Evolutionary conservation across 306 rosid species (phyloP).

Genomic region (Cercis canadensis): DNA sequence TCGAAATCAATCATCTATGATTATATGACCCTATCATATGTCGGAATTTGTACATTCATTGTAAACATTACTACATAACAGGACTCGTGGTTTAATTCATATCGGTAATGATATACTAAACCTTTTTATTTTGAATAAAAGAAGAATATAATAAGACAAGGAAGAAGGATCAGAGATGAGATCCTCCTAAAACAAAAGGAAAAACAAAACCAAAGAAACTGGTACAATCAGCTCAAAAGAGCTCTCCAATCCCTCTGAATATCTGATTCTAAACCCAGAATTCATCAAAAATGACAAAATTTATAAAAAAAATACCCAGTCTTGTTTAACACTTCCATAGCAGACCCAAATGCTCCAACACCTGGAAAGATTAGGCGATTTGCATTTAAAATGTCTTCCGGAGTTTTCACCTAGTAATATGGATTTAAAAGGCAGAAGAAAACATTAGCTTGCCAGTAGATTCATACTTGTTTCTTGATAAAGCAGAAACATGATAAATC

Average conservation of each 20-base stretch:
- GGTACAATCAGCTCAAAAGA: too few relatives aligned
- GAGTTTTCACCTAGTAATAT: conserved; percentile 72
- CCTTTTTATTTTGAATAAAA: too few relatives aligned
- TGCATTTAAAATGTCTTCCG: conserved; percentile 84
- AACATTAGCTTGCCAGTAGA: not conserved
- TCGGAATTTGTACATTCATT: not conserved
- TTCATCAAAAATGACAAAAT: not conserved
- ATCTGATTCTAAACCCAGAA: conserved; percentile 3
- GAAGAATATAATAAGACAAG: too few relatives aligned
- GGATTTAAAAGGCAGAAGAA: not conserved
- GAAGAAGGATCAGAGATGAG: too few relatives aligned
- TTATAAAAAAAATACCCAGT: conserved; percentile 56
- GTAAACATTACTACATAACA: conserved; percentile 20
- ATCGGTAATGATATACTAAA: not conserved
- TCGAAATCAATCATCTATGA: conserved; percentile 1
- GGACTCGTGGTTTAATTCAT: not conserved
- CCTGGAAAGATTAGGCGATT: conserved; percentile 83
- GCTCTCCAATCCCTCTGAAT: too few relatives aligned
- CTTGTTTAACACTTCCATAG: conserved; percentile 87
- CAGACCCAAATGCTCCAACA: conserved; percentile 91
- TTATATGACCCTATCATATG: not conserved
- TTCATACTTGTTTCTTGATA: too few relatives aligned
- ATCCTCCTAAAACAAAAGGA: not conserved
- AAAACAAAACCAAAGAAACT: not conserved
- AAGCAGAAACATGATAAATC: too few relatives aligned